Evolutionary conservation across 495 filamentous ascomycete species (phyloP).

Genomic region (Symbiotaphrina buchneri): DNA sequence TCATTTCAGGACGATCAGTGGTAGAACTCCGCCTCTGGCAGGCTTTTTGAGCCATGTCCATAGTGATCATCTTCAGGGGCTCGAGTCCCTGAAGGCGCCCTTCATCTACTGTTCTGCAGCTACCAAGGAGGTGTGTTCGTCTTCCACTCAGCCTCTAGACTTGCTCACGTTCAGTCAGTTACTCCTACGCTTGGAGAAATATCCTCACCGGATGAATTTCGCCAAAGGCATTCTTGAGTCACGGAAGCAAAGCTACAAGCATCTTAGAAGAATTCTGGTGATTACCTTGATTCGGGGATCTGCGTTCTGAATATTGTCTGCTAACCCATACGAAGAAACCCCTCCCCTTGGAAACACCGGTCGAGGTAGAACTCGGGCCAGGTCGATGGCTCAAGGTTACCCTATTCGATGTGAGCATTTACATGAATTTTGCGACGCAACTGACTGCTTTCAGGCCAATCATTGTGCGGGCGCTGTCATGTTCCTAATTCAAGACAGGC

Average conservation of each 20-base stretch:
- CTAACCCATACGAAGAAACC: constrained; percentile 41
- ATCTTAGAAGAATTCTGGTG: constrained; percentile 46
- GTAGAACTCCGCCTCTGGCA: constrained; percentile 39
- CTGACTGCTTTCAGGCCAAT: constrained; percentile 27
- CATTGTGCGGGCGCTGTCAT: constrained; percentile 84
- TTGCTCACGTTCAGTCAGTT: constrained; percentile 15
- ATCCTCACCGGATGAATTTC: constrained; percentile 59
- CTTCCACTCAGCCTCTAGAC: not conserved
- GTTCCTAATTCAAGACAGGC: constrained; percentile 69
- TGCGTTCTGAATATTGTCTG: no score
- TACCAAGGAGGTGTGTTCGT: constrained; percentile 40
- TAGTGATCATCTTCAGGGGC: constrained; percentile 69
- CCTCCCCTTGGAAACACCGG: constrained; percentile 68
- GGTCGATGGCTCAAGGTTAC: constrained; percentile 51
- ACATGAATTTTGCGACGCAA: no score
- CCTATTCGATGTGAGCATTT: constrained; percentile 51
- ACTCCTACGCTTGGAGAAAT: constrained; percentile 51
- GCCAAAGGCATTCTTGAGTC: constrained; percentile 54
- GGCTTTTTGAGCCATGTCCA: constrained; percentile 90
- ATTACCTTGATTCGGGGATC: not conserved
- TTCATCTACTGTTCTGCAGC: constrained; percentile 83
- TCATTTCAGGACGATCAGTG: constrained; percentile 45
- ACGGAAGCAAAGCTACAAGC: constrained; percentile 43
- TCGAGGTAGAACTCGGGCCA: constrained; percentile 48
- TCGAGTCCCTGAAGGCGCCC: constrained; percentile 51